Conservation (phyloP, 371 early-diverging fungal genomes). For the Mortierella sp. region DNA sequence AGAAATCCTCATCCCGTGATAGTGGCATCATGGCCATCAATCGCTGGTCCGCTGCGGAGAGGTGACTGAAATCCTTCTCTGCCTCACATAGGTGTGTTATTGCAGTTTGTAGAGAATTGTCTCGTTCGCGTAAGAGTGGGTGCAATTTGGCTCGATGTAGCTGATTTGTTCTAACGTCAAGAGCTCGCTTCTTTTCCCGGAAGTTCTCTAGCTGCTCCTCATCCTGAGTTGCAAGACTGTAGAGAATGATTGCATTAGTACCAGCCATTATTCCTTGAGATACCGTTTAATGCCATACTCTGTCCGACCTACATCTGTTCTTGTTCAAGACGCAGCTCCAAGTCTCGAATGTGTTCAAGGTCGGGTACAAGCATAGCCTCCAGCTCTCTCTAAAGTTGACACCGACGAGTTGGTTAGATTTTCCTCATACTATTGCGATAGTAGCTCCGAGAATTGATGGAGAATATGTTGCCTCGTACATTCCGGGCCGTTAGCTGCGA, state of each 20-base stretch:
- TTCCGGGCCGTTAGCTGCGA: slow-evolving; percentile 31
- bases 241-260: background rate
- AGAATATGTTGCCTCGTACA: slow-evolving; percentile 13
- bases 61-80: slow-evolving; percentile 28
- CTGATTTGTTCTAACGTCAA: slow-evolving; percentile 23
- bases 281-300: background rate
- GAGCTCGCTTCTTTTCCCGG: slow-evolving; percentile 28
- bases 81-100: slow-evolving; percentile 17
- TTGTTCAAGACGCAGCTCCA: slow-evolving; percentile 51
- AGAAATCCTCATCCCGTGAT: slow-evolving; percentile 24
- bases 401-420: background rate
- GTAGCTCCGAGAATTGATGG: too few species aligned
- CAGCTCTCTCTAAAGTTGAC: slow-evolving; percentile 27
- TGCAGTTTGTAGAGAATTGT: background rate
- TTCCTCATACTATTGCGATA: background rate
- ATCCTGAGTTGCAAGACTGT: slow-evolving; percentile 33
- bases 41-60: slow-evolving; percentile 40
- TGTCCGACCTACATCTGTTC: slow-evolving; percentile 31
- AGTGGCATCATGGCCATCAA: slow-evolving; percentile 31
- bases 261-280: background rate
- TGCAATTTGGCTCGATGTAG: slow-evolving; percentile 45
- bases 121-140: slow-evolving; percentile 19
- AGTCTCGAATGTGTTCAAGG: slow-evolving; percentile 48
- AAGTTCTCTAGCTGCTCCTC: slow-evolving; percentile 29
- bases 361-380: slow-evolving; percentile 52